Evolutionary conservation across 257 asterid genomes (phyloP).

Genomic region (Penstemon newberryi): DNA sequence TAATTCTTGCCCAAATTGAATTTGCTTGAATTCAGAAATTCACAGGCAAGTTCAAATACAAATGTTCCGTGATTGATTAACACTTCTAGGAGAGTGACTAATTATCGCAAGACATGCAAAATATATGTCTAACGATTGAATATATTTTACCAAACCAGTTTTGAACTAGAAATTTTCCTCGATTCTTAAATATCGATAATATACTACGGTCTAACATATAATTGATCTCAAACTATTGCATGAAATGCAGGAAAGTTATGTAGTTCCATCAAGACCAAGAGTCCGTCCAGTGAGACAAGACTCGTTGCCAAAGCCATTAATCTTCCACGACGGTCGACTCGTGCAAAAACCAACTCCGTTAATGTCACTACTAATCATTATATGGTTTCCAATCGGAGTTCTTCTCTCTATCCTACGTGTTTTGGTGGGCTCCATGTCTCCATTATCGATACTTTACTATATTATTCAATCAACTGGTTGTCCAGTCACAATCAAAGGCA

Average conservation of each 20-base stretch:
- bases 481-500: slow-evolving; percentile 57
- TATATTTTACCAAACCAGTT: too few relatives aligned
- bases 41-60: too few relatives aligned
- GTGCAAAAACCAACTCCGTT: slow-evolving; percentile 65
- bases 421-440: slow-evolving; percentile 61
- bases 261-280: slow-evolving; percentile 37
- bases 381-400: slow-evolving; percentile 76
- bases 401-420: slow-evolving; percentile 64
- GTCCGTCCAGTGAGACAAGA: slow-evolving; percentile 52
- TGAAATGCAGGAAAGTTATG: slow-evolving; percentile 56
- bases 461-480: slow-evolving; percentile 65
- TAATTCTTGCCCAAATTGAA: too few relatives aligned
- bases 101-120: too few relatives aligned
- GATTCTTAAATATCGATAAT: background rate
- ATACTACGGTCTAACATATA: background rate
- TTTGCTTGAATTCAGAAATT: too few relatives aligned
- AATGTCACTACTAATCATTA: slow-evolving; percentile 49
- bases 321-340: slow-evolving; percentile 85
- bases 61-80: too few relatives aligned
- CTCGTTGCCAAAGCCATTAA: slow-evolving; percentile 53
- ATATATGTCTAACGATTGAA: too few relatives aligned
- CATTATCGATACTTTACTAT: slow-evolving; percentile 60
- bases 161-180: background rate
- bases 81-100: too few relatives aligned
- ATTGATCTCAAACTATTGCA: background rate